A percentile compares a stretch with the other conserved stretches of the same genome.
Evolutionary conservation across 305 asterid species (phyloP).

Genomic region (Fraxinus albicans): DNA sequence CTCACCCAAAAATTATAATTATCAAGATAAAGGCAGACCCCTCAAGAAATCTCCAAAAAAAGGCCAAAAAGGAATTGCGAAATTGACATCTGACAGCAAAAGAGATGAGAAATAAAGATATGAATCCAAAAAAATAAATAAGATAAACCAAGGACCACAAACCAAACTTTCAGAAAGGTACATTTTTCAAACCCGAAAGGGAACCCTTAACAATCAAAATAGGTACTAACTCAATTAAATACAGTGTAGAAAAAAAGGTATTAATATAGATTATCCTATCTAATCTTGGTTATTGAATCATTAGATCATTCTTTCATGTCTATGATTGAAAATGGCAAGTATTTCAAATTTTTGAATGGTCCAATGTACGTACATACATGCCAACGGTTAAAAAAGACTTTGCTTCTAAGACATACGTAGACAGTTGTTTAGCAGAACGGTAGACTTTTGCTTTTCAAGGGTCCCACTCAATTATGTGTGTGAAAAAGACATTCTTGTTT

Average conservation of each 20-base stretch:
- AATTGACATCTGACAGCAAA: constrained; percentile 36
- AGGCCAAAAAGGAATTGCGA: constrained; percentile 17
- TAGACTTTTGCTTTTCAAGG: neutral
- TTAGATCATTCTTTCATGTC: constrained; percentile 12
- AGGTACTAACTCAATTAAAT: constrained; percentile 17
- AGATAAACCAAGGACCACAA: neutral
- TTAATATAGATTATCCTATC: neutral
- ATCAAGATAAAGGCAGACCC: constrained; percentile 28
- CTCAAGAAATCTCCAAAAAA: constrained; percentile 23
- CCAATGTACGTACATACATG: constrained; percentile 23
- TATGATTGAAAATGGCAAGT: constrained; percentile 24
- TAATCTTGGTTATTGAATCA: constrained; percentile 11
- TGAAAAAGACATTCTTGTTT: constrained; percentile 29
- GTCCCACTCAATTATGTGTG: constrained; percentile 24
- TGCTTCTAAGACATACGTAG: constrained; percentile 34
- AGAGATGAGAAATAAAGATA: constrained; percentile 1
- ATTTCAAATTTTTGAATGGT: constrained; percentile 28
- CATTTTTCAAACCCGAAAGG: constrained; percentile 48
- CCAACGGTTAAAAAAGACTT: constrained; percentile 61
- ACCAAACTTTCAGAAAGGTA: constrained; percentile 54
- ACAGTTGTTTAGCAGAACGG: neutral
- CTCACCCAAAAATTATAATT: constrained; percentile 25
- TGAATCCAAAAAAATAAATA: constrained; percentile 22
- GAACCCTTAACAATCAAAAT: constrained; percentile 49
- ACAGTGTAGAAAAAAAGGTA: constrained; percentile 22